Evolutionary conservation across 768 basidiomycete genomes (phyloP).

Genomic region (Amanita rubescens): DNA sequence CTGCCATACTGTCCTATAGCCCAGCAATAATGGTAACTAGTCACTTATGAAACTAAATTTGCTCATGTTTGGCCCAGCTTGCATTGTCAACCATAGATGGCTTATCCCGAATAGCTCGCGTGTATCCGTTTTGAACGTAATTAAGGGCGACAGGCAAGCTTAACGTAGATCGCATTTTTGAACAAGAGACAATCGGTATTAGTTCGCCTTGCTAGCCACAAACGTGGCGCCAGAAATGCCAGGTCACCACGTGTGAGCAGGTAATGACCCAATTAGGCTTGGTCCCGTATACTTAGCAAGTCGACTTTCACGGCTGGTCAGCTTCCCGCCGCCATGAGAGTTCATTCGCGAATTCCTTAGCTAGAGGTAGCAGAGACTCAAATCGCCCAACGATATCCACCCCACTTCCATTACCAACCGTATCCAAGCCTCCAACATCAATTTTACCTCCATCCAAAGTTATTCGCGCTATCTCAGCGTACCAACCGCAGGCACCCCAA

Average conservation of each 20-base stretch:
- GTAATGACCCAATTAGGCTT: neutral
- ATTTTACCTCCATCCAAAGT: slow-evolving; percentile 90
- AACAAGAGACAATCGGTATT: neutral
- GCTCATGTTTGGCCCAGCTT: slow-evolving; percentile 18
- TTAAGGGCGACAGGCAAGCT: neutral
- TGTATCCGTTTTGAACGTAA: neutral
- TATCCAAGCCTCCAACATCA: slow-evolving; percentile 64
- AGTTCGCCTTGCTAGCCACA: too few species aligned
- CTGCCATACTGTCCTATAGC: slow-evolving; percentile 56
- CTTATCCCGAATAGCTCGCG: neutral
- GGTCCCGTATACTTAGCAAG: neutral
- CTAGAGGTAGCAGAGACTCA: slow-evolving; percentile 44
- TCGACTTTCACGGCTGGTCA: neutral
- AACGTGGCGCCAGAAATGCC: neutral
- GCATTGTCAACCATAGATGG: too few species aligned
- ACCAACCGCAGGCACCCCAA: slow-evolving; percentile 67
- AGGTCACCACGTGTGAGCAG: neutral
- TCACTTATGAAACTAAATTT: neutral
- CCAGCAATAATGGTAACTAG: slow-evolving; percentile 6
- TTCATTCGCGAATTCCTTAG: slow-evolving; percentile 77
- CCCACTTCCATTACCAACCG: slow-evolving; percentile 54
- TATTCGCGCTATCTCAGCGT: slow-evolving; percentile 71
- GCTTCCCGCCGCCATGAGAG: slow-evolving; percentile 50
- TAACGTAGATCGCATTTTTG: neutral
- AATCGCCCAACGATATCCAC: slow-evolving; percentile 62